phyloP scores from a whole-genome alignment of 2,329 filamentous ascomycete genomes.

The Xenosphaeropsis pyriputrescens region DNA sequence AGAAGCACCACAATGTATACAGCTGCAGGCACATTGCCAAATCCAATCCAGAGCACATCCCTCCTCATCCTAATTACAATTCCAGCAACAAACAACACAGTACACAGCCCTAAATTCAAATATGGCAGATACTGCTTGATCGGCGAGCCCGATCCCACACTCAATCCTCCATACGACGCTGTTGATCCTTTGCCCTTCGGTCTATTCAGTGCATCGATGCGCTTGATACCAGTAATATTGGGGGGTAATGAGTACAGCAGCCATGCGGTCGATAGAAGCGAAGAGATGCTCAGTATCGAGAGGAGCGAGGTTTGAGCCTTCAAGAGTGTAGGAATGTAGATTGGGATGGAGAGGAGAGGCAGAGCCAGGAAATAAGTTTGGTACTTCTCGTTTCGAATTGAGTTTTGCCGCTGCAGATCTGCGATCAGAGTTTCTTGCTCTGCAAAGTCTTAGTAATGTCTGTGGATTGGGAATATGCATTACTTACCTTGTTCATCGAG shows the following conservation, averaged over 20 bases:
- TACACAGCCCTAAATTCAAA: conserved; percentile 42
- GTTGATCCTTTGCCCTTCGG: conserved; percentile 1
- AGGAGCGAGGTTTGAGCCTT: conserved; percentile 9
- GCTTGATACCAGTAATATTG: conserved; percentile 33
- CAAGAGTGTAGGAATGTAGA: conserved; percentile 35
- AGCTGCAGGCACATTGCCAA: conserved; percentile 36
- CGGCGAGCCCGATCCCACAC: conserved; percentile 17
- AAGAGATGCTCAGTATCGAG: conserved; percentile 44
- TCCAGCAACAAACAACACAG: conserved; percentile 32
- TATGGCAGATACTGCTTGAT: conserved; percentile 43
- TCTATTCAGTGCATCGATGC: conserved; percentile 28
- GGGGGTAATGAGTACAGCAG: conserved; percentile 41
- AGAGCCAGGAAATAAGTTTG: conserved; percentile 41
- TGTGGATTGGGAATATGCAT: not conserved
- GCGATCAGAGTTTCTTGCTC: conserved; percentile 53
- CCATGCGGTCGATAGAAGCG: conserved; percentile 46
- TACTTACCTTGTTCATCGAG: conserved; percentile 60
- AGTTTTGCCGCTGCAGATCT: conserved; percentile 37
- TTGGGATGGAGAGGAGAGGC: conserved; percentile 37
- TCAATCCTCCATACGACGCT: conserved; percentile 12
- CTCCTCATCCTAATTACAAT: conserved; percentile 19
- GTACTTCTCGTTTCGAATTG: conserved; percentile 41
- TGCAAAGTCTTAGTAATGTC: conserved; percentile 19
- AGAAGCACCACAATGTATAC: conserved; percentile 46
- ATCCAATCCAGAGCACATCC: conserved; percentile 21